Evolutionary conservation across 139 green algal species (phyloP), one percentile per base, ranked within the genome.

Genomic region (Diplosphaera chodatii): DNA sequence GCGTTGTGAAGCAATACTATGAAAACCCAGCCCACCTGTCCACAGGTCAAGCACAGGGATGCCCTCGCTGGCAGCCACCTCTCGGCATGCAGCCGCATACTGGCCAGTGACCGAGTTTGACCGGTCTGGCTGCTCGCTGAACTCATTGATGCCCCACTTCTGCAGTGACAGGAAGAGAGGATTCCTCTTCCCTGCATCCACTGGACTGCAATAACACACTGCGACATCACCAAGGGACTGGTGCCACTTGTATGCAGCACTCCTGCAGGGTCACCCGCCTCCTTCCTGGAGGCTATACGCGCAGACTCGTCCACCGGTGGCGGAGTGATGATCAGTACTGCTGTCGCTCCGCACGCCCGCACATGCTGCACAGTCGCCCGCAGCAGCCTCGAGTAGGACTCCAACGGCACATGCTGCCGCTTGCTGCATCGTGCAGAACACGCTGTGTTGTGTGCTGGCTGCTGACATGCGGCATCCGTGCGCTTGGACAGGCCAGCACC

Each of bases 381-480:
- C 41, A 96, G 71, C 78, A 93, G 94, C 15, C 29, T 15, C 15
- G 25, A 29, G 66, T 88, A 96, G 77, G 97, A 88, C 0, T 55
- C 23, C 0, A 96, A 1, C 1, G 93, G 90, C 33, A 98, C 94
- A 70, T 97, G 86, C 84, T 98, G 94, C 21, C 77, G 66, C 1
- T 32, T 68, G 28, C 88, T 93, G 77, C 66, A 64, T 4, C 21
- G 22, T 5, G 55, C 8, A 21, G 20, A 68, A 23, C 13, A n/a
- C n/a, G n/a, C n/a, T n/a, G n/a, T n/a, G n/a, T n/a, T n/a, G n/a
- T n/a, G n/a, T n/a, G n/a, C n/a, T n/a, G n/a, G n/a, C n/a, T n/a
- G n/a, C n/a, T n/a, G n/a, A n/a, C n/a, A n/a, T n/a, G n/a, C n/a
- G n/a, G n/a, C n/a, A n/a, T n/a, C n/a, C n/a, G n/a, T n/a, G n/a